A percentile compares a stretch with the other conserved stretches of the same genome.
phyloP scores from a whole-genome alignment of 441 rosid genomes.

The Geranium incanum region DNA sequence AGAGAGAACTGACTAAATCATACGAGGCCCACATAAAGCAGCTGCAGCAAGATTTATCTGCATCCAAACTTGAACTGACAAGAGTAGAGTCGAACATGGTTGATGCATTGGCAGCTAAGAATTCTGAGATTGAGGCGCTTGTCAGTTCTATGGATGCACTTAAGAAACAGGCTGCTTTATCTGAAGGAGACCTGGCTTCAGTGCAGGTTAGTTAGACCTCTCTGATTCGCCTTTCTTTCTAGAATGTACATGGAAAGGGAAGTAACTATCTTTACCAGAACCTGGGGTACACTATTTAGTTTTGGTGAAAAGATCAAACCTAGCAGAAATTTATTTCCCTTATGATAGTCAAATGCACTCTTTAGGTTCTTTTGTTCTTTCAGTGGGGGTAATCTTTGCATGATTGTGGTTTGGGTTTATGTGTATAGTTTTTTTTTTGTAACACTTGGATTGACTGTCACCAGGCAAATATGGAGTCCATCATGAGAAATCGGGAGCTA shows the following conservation, averaged over 20 bases:
- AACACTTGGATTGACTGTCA: slow-evolving; percentile 20
- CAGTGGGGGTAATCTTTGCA: neutral
- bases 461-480: slow-evolving; percentile 92
- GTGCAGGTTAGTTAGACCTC: slow-evolving; percentile 55
- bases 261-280: neutral
- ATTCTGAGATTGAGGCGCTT: slow-evolving; percentile 83
- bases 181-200: slow-evolving; percentile 84
- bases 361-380: neutral
- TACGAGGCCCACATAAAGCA: slow-evolving; percentile 75
- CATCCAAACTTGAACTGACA: slow-evolving; percentile 62
- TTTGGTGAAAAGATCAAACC: neutral
- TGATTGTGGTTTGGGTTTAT: neutral
- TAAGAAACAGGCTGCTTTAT: slow-evolving; percentile 75
- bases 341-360: neutral
- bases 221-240: neutral
- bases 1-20: slow-evolving; percentile 94
- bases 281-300: neutral
- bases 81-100: slow-evolving; percentile 75
- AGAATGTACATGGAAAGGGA: neutral
- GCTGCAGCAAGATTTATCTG: slow-evolving; percentile 72
- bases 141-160: slow-evolving; percentile 64
- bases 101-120: slow-evolving; percentile 86
- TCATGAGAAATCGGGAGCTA: slow-evolving; percentile 92
- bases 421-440: slow-evolving; percentile 12
- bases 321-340: neutral